phyloP scores from a whole-genome alignment of 2,329 filamentous ascomycete species.

The Botryotinia calthae region DNA sequence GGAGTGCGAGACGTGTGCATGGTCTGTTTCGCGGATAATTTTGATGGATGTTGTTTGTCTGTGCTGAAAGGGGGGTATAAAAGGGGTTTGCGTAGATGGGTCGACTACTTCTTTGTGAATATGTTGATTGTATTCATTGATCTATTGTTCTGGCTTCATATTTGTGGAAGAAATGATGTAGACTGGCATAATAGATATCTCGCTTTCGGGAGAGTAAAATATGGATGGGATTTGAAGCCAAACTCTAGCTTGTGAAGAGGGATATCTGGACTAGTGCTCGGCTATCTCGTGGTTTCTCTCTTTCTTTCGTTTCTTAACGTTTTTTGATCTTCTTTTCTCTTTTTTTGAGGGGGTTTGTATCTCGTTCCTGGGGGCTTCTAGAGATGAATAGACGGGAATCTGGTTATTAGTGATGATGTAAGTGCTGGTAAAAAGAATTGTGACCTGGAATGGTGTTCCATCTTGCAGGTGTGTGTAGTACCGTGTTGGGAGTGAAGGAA shows the following conservation, averaged over 20 bases:
- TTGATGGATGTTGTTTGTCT: neutral
- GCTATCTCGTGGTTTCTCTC: neutral
- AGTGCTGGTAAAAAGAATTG: neutral
- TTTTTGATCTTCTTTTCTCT: neutral
- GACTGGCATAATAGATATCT: neutral
- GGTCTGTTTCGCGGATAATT: neutral
- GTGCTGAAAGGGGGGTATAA: neutral
- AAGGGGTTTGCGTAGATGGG: neutral
- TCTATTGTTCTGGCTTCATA: neutral
- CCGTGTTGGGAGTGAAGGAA: neutral
- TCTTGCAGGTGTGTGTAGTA: neutral
- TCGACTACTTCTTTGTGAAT: accelerated
- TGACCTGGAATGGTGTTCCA: neutral
- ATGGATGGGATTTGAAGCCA: accelerated
- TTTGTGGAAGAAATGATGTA: accelerated
- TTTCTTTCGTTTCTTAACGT: neutral
- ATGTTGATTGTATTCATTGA: neutral
- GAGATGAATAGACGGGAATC: neutral
- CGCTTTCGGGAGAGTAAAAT: neutral
- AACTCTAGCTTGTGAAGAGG: neutral
- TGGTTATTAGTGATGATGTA: neutral
- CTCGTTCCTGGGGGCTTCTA: neutral
- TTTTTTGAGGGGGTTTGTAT: neutral
- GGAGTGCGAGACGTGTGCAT: neutral
- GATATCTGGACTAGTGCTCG: neutral